Base-by-base conservation (phyloP, 306 rosid genomes). In the Ochetophila trinervis region DNA sequence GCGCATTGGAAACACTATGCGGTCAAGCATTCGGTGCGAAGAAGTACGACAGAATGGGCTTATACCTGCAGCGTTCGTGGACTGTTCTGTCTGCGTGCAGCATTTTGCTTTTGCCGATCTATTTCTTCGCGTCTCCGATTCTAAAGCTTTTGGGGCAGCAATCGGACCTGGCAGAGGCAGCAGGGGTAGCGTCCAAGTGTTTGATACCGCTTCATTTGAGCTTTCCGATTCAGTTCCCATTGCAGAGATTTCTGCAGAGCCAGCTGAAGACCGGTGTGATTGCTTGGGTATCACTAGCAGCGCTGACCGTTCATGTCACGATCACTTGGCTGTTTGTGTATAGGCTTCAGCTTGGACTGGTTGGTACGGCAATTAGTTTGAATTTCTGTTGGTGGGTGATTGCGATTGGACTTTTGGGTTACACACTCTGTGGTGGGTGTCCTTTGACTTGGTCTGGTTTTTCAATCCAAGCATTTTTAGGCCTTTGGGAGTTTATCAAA, bases 401-500 rank as follows among this genome's bases (percentile, higher is more conserved):
- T 47, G 69, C 72, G 7, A 18, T 89, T 6, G 91, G 92, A 1
- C 86, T 85, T 32, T 12, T 73, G 19, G 53, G 66, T 44, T 87
- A 87, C 60, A 22, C 81, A 9, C 19, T 74, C 17, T 77, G 17
- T 8, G 98, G 98, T 11, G 90, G 92, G 6, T 91, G 98, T 4
- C 95, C 92, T 42, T 21, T 16, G 4, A 85, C 95, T 1, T 91
- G 95, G 96, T 4, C 76, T 54, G 95, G 98, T 19, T 89, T 89
- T 76, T 91, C 98, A 17, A 9, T 66, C 20, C 90, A 89, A 62
- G 92, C 95, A 0, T 91, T 91, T 48, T 83, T 86, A 66, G 92
- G 88, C 3, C 86, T 27, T 27, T 27, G 32, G 32, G 32, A 27
- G 32, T 91, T 85, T 35, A 59, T 78, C 2, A 85, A 78, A 60